Conservation (phyloP, 164 flowering plant genomes). For the Tetracentron sinense region DNA sequence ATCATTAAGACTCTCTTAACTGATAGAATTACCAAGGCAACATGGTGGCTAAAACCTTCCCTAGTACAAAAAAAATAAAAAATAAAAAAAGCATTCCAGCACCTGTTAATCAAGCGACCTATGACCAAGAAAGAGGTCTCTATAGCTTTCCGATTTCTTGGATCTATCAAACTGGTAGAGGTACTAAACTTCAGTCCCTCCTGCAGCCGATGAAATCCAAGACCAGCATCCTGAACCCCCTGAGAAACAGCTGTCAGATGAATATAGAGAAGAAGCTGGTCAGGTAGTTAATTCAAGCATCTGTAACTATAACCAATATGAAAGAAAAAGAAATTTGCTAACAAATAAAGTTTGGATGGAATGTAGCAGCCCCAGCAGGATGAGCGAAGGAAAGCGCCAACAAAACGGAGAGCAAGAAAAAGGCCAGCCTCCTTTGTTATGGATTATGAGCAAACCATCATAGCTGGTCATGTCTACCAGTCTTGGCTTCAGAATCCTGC, state of each 20-base stretch:
- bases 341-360: conserved; percentile 5
- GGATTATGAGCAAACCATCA: conserved; percentile 73
- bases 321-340: neutral
- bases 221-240: conserved; percentile 35
- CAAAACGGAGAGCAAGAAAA: conserved; percentile 40
- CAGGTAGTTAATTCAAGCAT: conserved; percentile 30
- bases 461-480: conserved; percentile 64
- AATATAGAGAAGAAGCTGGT: conserved; percentile 16
- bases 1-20: too few relatives aligned
- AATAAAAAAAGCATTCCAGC: too few relatives aligned
- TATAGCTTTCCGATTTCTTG: too few relatives aligned
- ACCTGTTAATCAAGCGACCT: too few relatives aligned
- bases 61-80: too few relatives aligned
- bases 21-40: too few relatives aligned
- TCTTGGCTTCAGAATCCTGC: conserved; percentile 75
- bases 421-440: conserved; percentile 23
- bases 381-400: conserved; percentile 28
- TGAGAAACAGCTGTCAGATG: conserved; percentile 33
- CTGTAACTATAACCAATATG: neutral
- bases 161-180: neutral
- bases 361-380: conserved; percentile 28
- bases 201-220: conserved; percentile 38
- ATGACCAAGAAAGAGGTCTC: neutral
- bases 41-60: too few relatives aligned
- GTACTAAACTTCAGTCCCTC: conserved; percentile 3